Base-by-base conservation (phyloP, 2,329 filamentous ascomycete species). In the Ploettnerulaceae sp. region DNA sequence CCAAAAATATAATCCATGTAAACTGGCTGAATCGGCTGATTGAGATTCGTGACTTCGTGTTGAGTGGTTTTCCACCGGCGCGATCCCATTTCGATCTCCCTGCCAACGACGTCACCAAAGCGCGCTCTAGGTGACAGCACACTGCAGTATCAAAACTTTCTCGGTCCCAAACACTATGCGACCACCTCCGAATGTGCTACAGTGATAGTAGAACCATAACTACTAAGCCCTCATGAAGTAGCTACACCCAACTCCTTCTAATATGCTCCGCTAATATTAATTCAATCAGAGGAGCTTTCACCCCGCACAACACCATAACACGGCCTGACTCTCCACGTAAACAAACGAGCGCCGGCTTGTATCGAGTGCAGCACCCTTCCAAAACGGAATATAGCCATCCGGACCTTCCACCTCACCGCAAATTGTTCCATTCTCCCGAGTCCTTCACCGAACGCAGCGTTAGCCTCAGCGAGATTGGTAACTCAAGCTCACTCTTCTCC, bases 401-500 rank as follows among this genome's bases (percentile, higher is more conserved):
- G 12, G 39, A 47, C n/a, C 45, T 49, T 28, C 36, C 49, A 12
- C 24, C 36, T 17, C 17, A 24, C 12, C 41, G 7, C n/a, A 45
- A 14, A 38, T 20, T n/a, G 7, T 34, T 31, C 12, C 9, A 48
- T 22, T 38, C 53, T 4, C 38, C 45, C 4, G 38, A 42, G 14
- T 41, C 47, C 20, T 24, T 29, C 14, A 43, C 12, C 7, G 47
- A 44, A 6, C 37, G 53, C 50, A 51, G 33, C 26, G 45, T 43
- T 34, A 39, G 41, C 24, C 47, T 62, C 24, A 60, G 60, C 47
- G 53, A 61, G 2, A 37, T 64, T 35, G 61, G 62, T n/a, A 55
- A 63, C 37, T 61, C 59, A n/a, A 63, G 57, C 38, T 60, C 59
- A 7, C 47, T 64, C 21, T 62, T 63, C 46, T 53, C 57, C 9